phyloP scores from a whole-genome alignment of 2,329 filamentous ascomycete genomes.

The Claviceps sp. region DNA sequence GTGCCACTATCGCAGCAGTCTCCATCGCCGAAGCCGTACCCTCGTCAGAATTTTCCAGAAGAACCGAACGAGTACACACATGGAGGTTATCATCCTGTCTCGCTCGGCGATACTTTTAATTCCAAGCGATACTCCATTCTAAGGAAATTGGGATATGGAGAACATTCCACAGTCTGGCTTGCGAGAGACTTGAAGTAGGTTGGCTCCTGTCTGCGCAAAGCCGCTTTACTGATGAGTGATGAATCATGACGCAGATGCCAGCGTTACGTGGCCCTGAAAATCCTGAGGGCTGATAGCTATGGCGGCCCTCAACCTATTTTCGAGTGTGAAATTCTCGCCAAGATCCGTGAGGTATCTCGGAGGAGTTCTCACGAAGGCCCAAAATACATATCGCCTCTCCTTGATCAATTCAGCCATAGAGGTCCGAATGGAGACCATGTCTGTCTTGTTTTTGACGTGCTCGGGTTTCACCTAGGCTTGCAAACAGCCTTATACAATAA shows the following conservation, averaged over 20 bases:
- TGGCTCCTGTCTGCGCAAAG: too few species aligned
- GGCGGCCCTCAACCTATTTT: slow-evolving; percentile 1
- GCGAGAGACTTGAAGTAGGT: too few species aligned
- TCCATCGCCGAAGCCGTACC: too few species aligned
- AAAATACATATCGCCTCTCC: not conserved
- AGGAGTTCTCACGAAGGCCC: not conserved
- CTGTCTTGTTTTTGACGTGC: not conserved
- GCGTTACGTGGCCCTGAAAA: slow-evolving; percentile 1
- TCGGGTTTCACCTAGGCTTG: not conserved
- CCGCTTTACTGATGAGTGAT: too few species aligned
- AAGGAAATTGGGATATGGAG: slow-evolving; percentile 11
- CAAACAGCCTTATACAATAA: not conserved
- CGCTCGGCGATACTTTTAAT: too few species aligned
- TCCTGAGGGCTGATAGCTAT: slow-evolving; percentile 1
- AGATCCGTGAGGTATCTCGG: not conserved
- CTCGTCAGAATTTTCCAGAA: too few species aligned
- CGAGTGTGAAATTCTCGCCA: not conserved
- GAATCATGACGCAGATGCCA: not conserved
- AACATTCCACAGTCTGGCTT: not conserved
- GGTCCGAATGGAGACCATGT: too few species aligned
- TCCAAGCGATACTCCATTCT: too few species aligned
- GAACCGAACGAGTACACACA: too few species aligned
- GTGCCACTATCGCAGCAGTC: too few species aligned
- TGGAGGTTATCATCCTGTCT: too few species aligned
- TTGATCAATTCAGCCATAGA: not conserved